Percentiles rank a stretch among this genome's conserved stretches.
Evolutionary conservation across 768 basidiomycete genomes (phyloP).

Genomic region (Serendipita sp.): DNA sequence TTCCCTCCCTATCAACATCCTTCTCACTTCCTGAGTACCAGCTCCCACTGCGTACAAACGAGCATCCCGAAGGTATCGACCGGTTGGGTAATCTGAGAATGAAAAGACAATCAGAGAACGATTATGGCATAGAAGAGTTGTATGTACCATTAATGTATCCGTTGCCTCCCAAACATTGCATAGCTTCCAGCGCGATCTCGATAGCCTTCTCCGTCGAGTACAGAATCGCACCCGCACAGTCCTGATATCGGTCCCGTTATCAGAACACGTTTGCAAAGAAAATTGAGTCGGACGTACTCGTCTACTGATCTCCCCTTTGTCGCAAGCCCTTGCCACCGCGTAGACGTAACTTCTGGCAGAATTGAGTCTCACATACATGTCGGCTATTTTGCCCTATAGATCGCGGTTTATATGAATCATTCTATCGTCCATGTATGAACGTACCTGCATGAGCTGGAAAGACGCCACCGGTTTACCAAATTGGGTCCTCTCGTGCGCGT

Average conservation of each 20-base stretch:
- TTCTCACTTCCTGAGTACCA: slow-evolving; percentile 89
- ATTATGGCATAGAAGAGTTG: background rate
- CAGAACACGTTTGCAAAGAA: background rate
- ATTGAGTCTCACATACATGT: slow-evolving; percentile 90
- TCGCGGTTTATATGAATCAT: background rate
- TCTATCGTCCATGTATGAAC: background rate
- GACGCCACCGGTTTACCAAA: slow-evolving; percentile 77
- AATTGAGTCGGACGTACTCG: slow-evolving; percentile 33
- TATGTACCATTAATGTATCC: slow-evolving; percentile 81
- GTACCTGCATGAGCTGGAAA: slow-evolving; percentile 87
- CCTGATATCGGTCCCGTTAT: slow-evolving; percentile 30
- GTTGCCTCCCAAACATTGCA: slow-evolving; percentile 90
- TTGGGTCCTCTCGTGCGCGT: slow-evolving; percentile 86
- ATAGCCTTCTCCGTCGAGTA: slow-evolving; percentile 88
- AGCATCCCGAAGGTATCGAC: slow-evolving; percentile 75
- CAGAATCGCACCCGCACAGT: slow-evolving; percentile 88
- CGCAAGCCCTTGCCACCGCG: slow-evolving; percentile 81
- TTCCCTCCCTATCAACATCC: slow-evolving; percentile 88
- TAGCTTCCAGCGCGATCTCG: slow-evolving; percentile 78
- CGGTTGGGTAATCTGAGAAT: slow-evolving; percentile 67
- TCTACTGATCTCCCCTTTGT: slow-evolving; percentile 60
- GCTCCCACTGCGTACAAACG: slow-evolving; percentile 87
- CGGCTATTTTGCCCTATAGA: slow-evolving; percentile 27
- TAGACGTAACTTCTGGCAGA: slow-evolving; percentile 86
- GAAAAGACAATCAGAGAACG: background rate